Evolutionary conservation across 2,329 filamentous ascomycete genomes (phyloP), one percentile per base, ranked within the genome.

Genomic region (Stachybotrys chlorohalonatus): DNA sequence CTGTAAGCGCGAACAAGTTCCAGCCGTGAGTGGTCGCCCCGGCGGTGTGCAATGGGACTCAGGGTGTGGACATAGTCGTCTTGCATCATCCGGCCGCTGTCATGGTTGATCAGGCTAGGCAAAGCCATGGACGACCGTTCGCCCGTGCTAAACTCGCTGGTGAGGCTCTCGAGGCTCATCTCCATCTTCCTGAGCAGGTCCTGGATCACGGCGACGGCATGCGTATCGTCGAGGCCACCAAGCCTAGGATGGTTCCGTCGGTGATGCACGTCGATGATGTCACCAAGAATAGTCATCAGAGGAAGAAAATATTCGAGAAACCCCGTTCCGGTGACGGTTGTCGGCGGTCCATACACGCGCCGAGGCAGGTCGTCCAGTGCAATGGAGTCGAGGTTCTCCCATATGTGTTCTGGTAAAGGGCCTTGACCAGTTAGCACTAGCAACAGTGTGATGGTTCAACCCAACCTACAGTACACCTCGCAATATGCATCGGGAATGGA

Each of bases 251-350:
- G 75, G 31, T 70, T 66, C 13, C 70, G 67, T 11, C 69, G 63
- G 53, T 75, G 73, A 56, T 77, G 76, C 5, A 77, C 62, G 49
- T 78, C 72, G 47, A 78, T 74, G 7, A 79, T 74, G 53, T 79
- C 73, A 0, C 76, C 76, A 0, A 78, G 68, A 7, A 78, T 74
- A 1, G 70, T 68, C 71, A 77, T 78, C 1, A 79, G 64, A 0
- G 76, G 76, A 5, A 79, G 63, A 52, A 79, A 79, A 56, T 73
- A 79, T 56, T 78, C 75, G 49, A 79, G 78, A 45, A 77, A 74
- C 1, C 72, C 71, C 5, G 69, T 68, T 1, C 76, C 75, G 1
- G 71, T 70, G 39, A 72, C 67, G 24, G 59, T 63, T 9, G 63
- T 69, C 0, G 72, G 68, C 1, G 75, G 73, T 0, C 75, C 75